Conservation (phyloP, 768 basidiomycete species). For the Mycena rebaudengoi region DNA sequence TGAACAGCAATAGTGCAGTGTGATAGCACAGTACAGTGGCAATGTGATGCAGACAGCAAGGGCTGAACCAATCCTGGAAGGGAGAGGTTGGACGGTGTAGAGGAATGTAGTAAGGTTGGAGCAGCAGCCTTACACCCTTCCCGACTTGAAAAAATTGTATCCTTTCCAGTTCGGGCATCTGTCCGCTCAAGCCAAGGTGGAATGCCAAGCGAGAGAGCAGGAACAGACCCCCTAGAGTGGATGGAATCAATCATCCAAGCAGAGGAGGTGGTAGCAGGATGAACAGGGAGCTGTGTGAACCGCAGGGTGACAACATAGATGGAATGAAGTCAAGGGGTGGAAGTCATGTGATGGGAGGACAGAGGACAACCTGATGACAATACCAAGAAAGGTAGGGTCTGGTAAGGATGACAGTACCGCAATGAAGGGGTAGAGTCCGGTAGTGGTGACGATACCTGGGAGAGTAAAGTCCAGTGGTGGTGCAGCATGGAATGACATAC, state of each 20-base stretch:
- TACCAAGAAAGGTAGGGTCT: neutral
- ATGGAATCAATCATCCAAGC: too few relatives aligned
- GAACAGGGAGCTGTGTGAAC: neutral
- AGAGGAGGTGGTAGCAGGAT: too few relatives aligned
- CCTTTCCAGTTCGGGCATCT: neutral
- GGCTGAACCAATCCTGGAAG: too few relatives aligned
- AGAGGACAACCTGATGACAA: constrained; percentile 14
- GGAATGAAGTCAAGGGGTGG: neutral
- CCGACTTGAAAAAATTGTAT: neutral
- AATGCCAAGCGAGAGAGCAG: too few relatives aligned
- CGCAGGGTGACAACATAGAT: neutral
- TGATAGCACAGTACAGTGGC: too few relatives aligned
- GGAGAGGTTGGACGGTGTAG: neutral
- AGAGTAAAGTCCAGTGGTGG: neutral
- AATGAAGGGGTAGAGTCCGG: neutral
- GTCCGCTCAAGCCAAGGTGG: too few relatives aligned
- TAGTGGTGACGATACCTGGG: neutral
- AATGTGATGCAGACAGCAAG: too few relatives aligned
- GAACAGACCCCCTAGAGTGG: too few relatives aligned
- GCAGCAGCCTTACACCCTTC: neutral
- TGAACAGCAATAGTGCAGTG: too few relatives aligned
- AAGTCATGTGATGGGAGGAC: neutral
- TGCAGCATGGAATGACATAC: constrained; percentile 4
- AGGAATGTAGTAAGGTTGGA: too few relatives aligned
- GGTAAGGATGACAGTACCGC: neutral